Percentiles rank a stretch among this genome's conserved stretches.
These are phyloP conservation scores for Syzygium syzygioides DNA, from an alignment of 441 rosid species.

Conservation along the genomic window DNA sequence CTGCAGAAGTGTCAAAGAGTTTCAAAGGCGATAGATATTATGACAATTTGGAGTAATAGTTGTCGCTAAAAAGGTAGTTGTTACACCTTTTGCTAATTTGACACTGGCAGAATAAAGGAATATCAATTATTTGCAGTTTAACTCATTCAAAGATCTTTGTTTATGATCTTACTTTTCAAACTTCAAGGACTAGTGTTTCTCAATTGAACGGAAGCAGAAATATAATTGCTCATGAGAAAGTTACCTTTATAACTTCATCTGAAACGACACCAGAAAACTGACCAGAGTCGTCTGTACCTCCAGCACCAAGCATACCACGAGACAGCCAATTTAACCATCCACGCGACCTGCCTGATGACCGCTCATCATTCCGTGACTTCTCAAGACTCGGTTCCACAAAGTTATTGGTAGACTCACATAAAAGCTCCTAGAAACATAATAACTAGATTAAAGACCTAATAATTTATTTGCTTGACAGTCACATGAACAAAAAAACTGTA, in stretches of 20 bases:
- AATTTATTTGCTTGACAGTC: not conserved
- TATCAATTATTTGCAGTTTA: not conserved
- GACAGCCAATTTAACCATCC: slow-evolving; percentile 99
- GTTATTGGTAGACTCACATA: slow-evolving; percentile 27
- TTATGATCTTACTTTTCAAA: not conserved
- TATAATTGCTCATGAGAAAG: not conserved
- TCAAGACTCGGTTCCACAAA: slow-evolving; percentile 30
- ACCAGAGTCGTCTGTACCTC: slow-evolving; percentile 89
- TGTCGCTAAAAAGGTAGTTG: not conserved
- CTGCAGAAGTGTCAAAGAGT: slow-evolving; percentile 28
- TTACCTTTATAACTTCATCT: slow-evolving; percentile 94
- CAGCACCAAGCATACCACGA: slow-evolving; percentile 99
- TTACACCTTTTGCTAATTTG: not conserved
- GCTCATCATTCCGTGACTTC: slow-evolving; percentile 57
- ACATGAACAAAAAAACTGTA: not conserved
- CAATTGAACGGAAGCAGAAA: not conserved
- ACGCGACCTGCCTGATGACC: slow-evolving; percentile 50
- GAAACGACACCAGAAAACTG: slow-evolving; percentile 95
- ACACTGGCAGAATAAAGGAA: not conserved
- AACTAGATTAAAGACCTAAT: slow-evolving; percentile 5
- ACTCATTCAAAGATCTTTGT: not conserved
- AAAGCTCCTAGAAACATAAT: slow-evolving; percentile 46
- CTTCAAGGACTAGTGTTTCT: not conserved
- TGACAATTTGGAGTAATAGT: not conserved
- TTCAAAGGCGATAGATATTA: not conserved